These are phyloP conservation scores for Tricholoma bakamatsutake DNA, from an alignment of 768 basidiomycete species.

Conservation along the genomic window DNA sequence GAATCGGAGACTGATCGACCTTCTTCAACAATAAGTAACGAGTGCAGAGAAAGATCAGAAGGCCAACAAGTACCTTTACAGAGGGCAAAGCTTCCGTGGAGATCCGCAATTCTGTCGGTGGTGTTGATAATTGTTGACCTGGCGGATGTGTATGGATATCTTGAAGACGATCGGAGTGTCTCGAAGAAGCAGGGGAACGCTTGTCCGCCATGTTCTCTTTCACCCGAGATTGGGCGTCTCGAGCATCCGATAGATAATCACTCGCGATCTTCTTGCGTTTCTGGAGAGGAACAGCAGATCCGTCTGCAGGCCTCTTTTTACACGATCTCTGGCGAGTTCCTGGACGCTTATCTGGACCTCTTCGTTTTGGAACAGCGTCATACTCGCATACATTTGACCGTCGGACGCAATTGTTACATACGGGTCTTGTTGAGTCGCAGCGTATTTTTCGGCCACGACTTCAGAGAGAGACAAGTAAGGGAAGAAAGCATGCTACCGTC, in stretches of 20 bases:
- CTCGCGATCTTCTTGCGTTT: conserved; percentile 45
- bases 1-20: conserved; percentile 26
- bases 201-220: conserved; percentile 35
- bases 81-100: conserved; percentile 19
- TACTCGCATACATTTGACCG: conserved; percentile 75
- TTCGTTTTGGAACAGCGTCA: conserved; percentile 73
- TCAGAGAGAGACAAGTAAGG: conserved; percentile 25
- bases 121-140: conserved; percentile 10
- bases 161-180: conserved; percentile 20
- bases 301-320: conserved; percentile 70
- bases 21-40: conserved; percentile 9
- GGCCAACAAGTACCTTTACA: conserved; percentile 21
- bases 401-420: conserved; percentile 78
- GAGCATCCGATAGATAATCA: conserved; percentile 25
- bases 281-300: conserved; percentile 40
- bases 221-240: conserved; percentile 27
- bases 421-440: conserved; percentile 78
- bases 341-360: conserved; percentile 83
- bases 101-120: conserved; percentile 24
- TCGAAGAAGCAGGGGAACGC: conserved; percentile 18
- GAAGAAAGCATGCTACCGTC: conserved; percentile 24
- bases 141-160: conserved; percentile 8
- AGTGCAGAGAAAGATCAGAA: conserved; percentile 1
- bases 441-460: conserved; percentile 83
- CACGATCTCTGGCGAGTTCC: conserved; percentile 79